These are phyloP conservation scores for Carpinus fangiana DNA, from an alignment of 306 rosid species.

Conservation along the genomic window DNA sequence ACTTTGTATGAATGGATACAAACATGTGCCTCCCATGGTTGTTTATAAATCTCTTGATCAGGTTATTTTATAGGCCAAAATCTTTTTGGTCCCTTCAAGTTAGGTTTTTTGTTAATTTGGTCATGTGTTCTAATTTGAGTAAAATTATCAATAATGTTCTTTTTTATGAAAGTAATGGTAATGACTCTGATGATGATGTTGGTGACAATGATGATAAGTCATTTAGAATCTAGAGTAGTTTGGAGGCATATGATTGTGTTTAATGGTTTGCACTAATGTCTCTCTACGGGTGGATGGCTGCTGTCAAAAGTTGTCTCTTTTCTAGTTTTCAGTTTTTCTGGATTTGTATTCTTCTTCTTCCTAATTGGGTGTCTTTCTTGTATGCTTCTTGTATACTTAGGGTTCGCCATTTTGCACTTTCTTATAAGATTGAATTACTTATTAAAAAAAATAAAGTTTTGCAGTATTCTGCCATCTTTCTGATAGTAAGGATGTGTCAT, in stretches of 20 bases:
- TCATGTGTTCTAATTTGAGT: too few species aligned
- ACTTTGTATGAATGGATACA: neutral
- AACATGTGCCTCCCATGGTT: neutral
- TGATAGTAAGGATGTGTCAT: neutral
- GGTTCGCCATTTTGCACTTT: too few species aligned
- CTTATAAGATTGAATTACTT: too few species aligned
- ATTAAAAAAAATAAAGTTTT: too few species aligned
- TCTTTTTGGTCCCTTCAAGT: neutral
- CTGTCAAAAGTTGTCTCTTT: too few species aligned
- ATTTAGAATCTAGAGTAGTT: neutral
- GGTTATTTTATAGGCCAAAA: neutral
- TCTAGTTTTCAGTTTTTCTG: too few species aligned
- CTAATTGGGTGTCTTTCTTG: too few species aligned
- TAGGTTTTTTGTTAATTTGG: neutral
- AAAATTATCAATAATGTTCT: neutral
- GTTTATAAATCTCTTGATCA: neutral
- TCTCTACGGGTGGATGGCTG: too few species aligned
- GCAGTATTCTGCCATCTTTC: neutral
- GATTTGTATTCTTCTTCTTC: too few species aligned
- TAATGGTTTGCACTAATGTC: neutral
- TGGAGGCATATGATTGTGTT: constrained; percentile 1
- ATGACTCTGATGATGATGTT: neutral
- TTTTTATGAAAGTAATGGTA: neutral
- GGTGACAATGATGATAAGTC: neutral
- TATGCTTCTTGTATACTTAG: too few species aligned